These are phyloP conservation scores for Solanum corneliomulleri DNA, from an alignment of 257 asterid genomes.

Conservation along the genomic window DNA sequence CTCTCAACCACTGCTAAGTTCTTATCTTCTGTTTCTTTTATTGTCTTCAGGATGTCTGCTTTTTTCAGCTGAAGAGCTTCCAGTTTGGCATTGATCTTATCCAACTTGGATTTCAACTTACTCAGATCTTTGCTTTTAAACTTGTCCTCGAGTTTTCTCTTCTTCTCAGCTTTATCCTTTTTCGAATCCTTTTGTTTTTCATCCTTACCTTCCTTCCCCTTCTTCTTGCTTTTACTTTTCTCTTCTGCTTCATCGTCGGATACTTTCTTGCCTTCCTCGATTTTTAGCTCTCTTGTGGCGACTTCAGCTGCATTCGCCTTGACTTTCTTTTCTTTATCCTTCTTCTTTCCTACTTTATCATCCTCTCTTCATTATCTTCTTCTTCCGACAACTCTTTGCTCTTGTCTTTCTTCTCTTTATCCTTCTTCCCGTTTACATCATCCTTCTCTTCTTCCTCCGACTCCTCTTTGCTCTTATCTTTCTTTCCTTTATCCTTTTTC, in stretches of 20 bases:
- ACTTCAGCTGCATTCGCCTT: not conserved
- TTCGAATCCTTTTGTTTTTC: conserved; percentile 24
- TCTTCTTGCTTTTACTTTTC: not conserved
- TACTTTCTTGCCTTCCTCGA: conserved; percentile 14
- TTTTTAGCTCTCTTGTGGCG: conserved; percentile 28
- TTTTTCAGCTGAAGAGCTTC: conserved; percentile 34
- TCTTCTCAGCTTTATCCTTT: conserved; percentile 45
- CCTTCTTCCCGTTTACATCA: no score
- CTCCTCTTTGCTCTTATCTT: conserved; percentile 4
- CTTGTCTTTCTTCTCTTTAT: not conserved
- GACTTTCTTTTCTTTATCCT: not conserved
- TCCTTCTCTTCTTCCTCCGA: no score
- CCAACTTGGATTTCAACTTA: conserved; percentile 46
- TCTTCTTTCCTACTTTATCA: not conserved
- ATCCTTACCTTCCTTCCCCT: conserved; percentile 13
- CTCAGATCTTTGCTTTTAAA: conserved; percentile 16
- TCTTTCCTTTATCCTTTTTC: not conserved
- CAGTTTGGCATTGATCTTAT: conserved; percentile 37
- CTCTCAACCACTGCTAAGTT: conserved; percentile 8
- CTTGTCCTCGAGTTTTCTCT: conserved; percentile 31
- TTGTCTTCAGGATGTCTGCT: conserved; percentile 37
- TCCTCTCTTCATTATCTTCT: not conserved
- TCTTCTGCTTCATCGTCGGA: conserved; percentile 9
- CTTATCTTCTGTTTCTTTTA: conserved; percentile 40
- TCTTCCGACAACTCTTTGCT: not conserved